Base-by-base conservation (phyloP, 495 filamentous ascomycete species). In the Annulohypoxylon maeteangense region DNA sequence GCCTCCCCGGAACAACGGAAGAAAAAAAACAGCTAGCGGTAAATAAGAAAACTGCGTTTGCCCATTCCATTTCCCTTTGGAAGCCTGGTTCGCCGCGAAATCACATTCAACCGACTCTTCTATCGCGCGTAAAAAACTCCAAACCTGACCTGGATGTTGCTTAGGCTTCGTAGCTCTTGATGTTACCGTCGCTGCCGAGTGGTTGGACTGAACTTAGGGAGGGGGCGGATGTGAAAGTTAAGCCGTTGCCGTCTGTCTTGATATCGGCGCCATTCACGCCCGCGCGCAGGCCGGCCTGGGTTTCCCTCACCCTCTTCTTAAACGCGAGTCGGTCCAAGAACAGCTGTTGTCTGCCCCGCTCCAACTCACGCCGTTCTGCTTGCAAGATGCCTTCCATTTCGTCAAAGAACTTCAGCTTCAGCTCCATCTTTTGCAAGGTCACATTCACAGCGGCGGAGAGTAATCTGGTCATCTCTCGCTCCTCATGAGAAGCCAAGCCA, bases 301-400 rank as follows among this genome's bases (percentile, higher is more conserved):
- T 90, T 69, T 94, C 90, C 68, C 88, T 84, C 12, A 97, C 91
- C 61, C 93, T 85, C 81, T 92, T 91, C 86, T 95, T 93, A 81
- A 98, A 96, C 2, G 90, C 86, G 53, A 98, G 84, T 10, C 96
- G 87, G 78, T 99, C 95, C 7, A 97, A 82, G 85, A 97, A 98
- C 23, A 99, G 85, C 79, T 97, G 92, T 78, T 97, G 93, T 11
- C 95, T 88, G 3, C 91, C 91, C 54, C 93, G 86, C 80, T 98
- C 95, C 2, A 99, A 85, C 78, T 99, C 96, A 40, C 94, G 88
- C 55, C 94, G 90, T 81, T 99, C 96, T 2, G 94, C 92, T 71
- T 97, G 91, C 55, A 98, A 84, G 60, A 97, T 90, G 53, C 90
- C 84, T 75, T 99, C 95, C 87, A 99, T 93, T 81, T 98, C 96